Evolutionary conservation across 2,329 filamentous ascomycete genomes (phyloP), one percentile per base, ranked within the genome.

Genomic region (Paramyrothecium roridum): DNA sequence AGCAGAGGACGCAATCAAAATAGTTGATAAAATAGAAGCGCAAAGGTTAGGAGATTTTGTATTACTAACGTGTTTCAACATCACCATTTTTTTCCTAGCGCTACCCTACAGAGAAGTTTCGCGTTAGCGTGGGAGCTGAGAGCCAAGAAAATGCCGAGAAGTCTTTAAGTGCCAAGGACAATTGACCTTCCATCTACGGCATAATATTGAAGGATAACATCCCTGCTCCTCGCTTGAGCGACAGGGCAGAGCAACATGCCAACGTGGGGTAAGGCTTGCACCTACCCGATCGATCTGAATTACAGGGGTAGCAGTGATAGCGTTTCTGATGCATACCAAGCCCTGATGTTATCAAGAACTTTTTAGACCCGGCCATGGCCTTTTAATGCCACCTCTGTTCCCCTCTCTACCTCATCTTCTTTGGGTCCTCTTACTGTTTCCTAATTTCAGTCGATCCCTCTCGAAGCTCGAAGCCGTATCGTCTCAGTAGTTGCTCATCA

Each of bases 121-220:
- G n/a, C n/a, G n/a, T n/a, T n/a, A n/a, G n/a, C n/a, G n/a, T n/a
- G n/a, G n/a, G n/a, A n/a, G n/a, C n/a, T n/a, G n/a, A n/a, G n/a
- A n/a, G n/a, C 46, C 46, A 48, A 48, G 46, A 48, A 6, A 48
- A 16, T 16, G 46, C 46, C 46, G 46, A 48, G 46, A 48, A 8
- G 46, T 48, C 21, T 3, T 48, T 48, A 4, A 19, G 46, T 48
- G 21, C 46, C 16, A 22, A 48, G 3, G 22, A 48, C 46, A 48
- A 48, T 48, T n/a, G 21, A 48, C 46, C 46, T 48, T 48, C 46
- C 46, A 10, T 48, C 46, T 48, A 48, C 46, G 46, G 46, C 46
- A 48, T 16, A 22, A 23, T 22, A 48, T 20, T 48, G 6, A 16
- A 19, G 22, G 46, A 48, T 48, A 48, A 48, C 46, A 19, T 48